Evolutionary conservation across 371 early-diverging fungal species (phyloP).

Genomic region (Rhizoclosmatium hyalinum): DNA sequence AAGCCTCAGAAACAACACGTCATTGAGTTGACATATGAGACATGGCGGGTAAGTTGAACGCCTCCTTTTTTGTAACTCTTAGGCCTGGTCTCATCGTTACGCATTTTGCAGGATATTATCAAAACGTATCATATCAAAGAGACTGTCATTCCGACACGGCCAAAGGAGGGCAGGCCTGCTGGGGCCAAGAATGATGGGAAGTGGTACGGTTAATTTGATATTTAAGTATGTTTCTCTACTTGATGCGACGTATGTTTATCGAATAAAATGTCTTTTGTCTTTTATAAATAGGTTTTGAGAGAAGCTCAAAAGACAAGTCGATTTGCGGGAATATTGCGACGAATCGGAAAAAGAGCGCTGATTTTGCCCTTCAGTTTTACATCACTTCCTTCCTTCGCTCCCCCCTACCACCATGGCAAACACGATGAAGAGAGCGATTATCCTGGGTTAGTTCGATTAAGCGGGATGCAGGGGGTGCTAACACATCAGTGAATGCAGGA

Average conservation of each 20-base stretch:
- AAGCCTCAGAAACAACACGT: constrained; percentile 81
- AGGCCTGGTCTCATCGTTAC: not conserved
- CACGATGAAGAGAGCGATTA: too few relatives aligned
- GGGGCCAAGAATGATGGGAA: not conserved
- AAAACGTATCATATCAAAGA: constrained; percentile 67
- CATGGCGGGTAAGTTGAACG: constrained; percentile 62
- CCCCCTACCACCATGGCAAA: not conserved
- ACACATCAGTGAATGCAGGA: too few relatives aligned
- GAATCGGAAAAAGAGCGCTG: not conserved
- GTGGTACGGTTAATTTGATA: constrained; percentile 27
- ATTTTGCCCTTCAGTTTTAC: not conserved
- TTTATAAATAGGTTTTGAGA: too few relatives aligned
- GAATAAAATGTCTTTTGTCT: too few relatives aligned
- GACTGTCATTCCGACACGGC: constrained; percentile 70
- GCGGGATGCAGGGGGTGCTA: too few relatives aligned
- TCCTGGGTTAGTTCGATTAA: too few relatives aligned
- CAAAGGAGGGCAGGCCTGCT: not conserved
- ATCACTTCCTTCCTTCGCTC: not conserved
- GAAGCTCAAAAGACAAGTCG: not conserved
- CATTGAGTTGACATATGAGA: constrained; percentile 76
- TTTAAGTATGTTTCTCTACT: not conserved
- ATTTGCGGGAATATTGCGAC: not conserved
- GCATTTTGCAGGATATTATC: constrained; percentile 63
- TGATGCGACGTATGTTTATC: too few relatives aligned
- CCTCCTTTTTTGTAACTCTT: not conserved